Conservation (phyloP, 768 basidiomycete species). For the Phanerodontia chrysosporium region DNA sequence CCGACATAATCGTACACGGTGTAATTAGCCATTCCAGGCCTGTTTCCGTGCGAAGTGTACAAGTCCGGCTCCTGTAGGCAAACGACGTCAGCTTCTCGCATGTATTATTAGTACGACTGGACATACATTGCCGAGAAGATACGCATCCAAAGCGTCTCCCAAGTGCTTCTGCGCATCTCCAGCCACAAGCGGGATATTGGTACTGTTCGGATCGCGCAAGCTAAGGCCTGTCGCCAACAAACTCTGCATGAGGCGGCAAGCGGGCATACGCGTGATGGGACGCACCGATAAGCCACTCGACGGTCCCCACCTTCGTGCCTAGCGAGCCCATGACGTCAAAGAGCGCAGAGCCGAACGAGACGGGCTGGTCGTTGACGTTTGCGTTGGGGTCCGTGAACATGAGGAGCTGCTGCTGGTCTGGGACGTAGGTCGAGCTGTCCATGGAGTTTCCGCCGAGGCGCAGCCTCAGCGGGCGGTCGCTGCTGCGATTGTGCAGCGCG, state of each 20-base stretch:
- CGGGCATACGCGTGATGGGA: neutral
- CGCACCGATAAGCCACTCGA: constrained; percentile 31
- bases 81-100: neutral
- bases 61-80: constrained; percentile 55
- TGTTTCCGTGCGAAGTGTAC: constrained; percentile 39
- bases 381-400: constrained; percentile 30
- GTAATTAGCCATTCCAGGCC: constrained; percentile 42
- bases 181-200: constrained; percentile 27
- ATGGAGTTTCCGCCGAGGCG: constrained; percentile 48
- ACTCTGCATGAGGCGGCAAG: neutral
- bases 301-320: constrained; percentile 24
- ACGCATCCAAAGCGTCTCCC: constrained; percentile 39
- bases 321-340: constrained; percentile 44
- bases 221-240: constrained; percentile 34
- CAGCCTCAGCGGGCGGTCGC: constrained; percentile 35
- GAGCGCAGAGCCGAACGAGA: constrained; percentile 42
- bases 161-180: constrained; percentile 35
- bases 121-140: constrained; percentile 46
- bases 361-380: constrained; percentile 43
- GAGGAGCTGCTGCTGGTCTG: constrained; percentile 38
- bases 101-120: neutral
- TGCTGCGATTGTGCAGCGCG: constrained; percentile 42
- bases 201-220: constrained; percentile 35
- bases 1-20: constrained; percentile 42
- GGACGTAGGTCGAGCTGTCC: constrained; percentile 40